Evolutionary conservation across 768 basidiomycete genomes (phyloP), one percentile per base, ranked within the genome.

Genomic region (Kwoniella botswanensis): DNA sequence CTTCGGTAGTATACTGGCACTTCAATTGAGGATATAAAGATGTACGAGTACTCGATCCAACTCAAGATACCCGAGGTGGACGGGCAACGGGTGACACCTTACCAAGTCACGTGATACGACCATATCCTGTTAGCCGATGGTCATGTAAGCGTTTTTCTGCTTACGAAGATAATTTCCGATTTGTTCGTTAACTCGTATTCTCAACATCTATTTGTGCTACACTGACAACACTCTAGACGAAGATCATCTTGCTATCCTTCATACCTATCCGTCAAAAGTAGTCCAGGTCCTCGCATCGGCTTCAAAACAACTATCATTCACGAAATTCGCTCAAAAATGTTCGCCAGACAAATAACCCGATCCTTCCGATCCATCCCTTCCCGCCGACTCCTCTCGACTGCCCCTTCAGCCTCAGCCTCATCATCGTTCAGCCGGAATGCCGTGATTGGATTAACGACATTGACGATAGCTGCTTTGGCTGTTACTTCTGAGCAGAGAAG

Each of bases 351-450:
- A 67, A 26, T 65, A 46, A 55, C 52, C 24, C 35, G 65, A 61
- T 65, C 63, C 43, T 4, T 68, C 50, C 67, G 67, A 68, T 68
- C 59, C 43, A n/a, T 68, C 44, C 50, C 67, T 18, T 44, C 68
- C 55, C 52, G 68, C 12, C 67, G 67, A 68, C 56, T 53, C 24
- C 53, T 61, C 35, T 59, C 66, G 1, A 44, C n/a, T 21, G 63
- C 64, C 21, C 44, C 53, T 4, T 35, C 68, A 22, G 18, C 55
- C 9, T 61, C 68, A 44, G 60, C 68, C n/a, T 50, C 69, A 3
- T 59, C 64, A 18, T 63, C 71, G 17, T 63, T 71, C 65, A 60
- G 24, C 60, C 15, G 71, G 17, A 71, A 65, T n/a, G 26, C 57
- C 17, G 41, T 59, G 17, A 66, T 71, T 21, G 70, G 61, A 26